phyloP scores from a whole-genome alignment of 345 rosid species.

The Kandelia obovata region DNA sequence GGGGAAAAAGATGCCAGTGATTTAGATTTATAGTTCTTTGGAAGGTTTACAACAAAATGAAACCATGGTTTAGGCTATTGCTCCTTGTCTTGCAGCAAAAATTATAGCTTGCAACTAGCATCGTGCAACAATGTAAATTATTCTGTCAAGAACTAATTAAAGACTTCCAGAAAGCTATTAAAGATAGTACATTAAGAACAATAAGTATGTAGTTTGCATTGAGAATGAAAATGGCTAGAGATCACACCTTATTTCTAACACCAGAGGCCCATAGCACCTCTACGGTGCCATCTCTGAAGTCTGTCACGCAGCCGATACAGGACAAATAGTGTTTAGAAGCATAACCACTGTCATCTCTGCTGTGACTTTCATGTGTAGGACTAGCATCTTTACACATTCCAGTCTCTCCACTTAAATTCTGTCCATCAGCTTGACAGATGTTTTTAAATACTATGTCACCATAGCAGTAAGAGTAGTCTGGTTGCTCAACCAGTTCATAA shows the following conservation, averaged over 20 bases:
- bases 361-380: constrained; percentile 19
- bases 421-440: constrained; percentile 20
- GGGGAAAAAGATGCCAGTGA: background rate
- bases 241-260: constrained; percentile 52
- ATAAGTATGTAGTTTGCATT: background rate
- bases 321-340: constrained; percentile 37
- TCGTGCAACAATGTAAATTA: background rate
- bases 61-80: constrained; percentile 2
- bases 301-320: constrained; percentile 63
- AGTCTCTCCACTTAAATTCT: constrained; percentile 20
- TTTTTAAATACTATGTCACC: constrained; percentile 69
- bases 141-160: background rate
- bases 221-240: constrained; percentile 13
- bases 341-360: constrained; percentile 25
- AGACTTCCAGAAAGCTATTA: constrained; percentile 1
- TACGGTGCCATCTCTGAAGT: constrained; percentile 63
- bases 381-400: constrained; percentile 16
- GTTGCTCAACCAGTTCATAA: constrained; percentile 85
- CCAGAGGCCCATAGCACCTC: constrained; percentile 87
- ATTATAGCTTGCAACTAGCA: background rate
- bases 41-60: no score
- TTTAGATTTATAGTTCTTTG: background rate
- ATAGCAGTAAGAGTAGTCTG: constrained; percentile 60
- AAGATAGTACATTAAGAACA: background rate
- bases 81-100: background rate